Percentiles rank a stretch among this genome's conserved stretches.
Evolutionary conservation across 164 flowering plant species (phyloP).

Genomic region (grape (Vitis vinifera)): ASM3070453v1 NC_081821.1:18370001-18370500

Average conservation of each 20-base stretch:
- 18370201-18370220: background rate
- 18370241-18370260: too few species aligned
- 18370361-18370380: background rate
- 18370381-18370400: too few species aligned
- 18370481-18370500: constrained; percentile 15
- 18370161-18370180: constrained; percentile 55
- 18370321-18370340: too few species aligned
- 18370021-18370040: background rate
- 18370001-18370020: background rate
- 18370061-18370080: constrained; percentile 9
- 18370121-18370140: constrained; percentile 80
- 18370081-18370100: constrained; percentile 72
- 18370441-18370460: too few species aligned
- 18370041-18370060: background rate
- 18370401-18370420: too few species aligned
- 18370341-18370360: background rate
- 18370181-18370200: background rate
- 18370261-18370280: too few species aligned
- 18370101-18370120: constrained; percentile 49
- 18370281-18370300: too few species aligned
- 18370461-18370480: too few species aligned
- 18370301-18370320: too few species aligned
- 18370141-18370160: constrained; percentile 54
- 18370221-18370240: background rate
- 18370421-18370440: too few species aligned